Evolutionary conservation across 208 protist species (phyloP), one percentile per base, ranked within the genome.

Genomic region (Endotrypanum monterogeii): DNA sequence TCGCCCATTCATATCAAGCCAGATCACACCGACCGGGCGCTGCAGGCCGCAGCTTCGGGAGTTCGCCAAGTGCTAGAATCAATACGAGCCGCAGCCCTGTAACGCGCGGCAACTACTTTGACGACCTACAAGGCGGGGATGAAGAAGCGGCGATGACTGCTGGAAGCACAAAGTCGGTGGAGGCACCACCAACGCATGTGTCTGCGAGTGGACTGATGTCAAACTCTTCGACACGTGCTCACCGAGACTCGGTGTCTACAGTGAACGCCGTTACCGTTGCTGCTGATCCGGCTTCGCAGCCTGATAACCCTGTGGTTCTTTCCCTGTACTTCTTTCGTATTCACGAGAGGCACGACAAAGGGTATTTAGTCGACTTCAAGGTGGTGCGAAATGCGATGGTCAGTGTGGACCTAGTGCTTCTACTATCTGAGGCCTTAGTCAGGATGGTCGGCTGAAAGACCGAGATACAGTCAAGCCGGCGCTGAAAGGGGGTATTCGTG

Each of bases 241-340:
- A 1, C 6, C 58, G 12, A 4, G 20, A 6, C 1, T 44, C 20
- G 0, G 4, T 20, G 8, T 9, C 14, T 14, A 8, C 30, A 18
- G 28, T 20, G 32, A 70, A 7, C 8, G 6, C 66, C 2, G 30
- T 32, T 8, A 7, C 48, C 16, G 66, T 50, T 0, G 32, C 20
- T 39, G 66, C 66, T 25, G 28, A 35, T 8, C 0, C 50, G 11
- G 16, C 23, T 1, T 7, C 50, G 3, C 32, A 61, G 51, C 76
- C 77, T 1, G 52, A 25, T 8, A 71, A 80, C n/a, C 73, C 50
- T 20, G 84, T 96, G 8, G 71, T 91, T 39, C 39, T 96, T 41
- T 83, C 74, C 0, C 44, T 96, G 9, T 85, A 94, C 51, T 61
- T 96, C n/a, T 92, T 96, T 67, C 90, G 92, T 46, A 93, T 96